A percentile compares a stretch with the other conserved stretches of the same genome.
These are phyloP conservation scores for Fonsecaea erecta DNA, from an alignment of 2,329 filamentous ascomycete genomes.

Conservation along the genomic window DNA sequence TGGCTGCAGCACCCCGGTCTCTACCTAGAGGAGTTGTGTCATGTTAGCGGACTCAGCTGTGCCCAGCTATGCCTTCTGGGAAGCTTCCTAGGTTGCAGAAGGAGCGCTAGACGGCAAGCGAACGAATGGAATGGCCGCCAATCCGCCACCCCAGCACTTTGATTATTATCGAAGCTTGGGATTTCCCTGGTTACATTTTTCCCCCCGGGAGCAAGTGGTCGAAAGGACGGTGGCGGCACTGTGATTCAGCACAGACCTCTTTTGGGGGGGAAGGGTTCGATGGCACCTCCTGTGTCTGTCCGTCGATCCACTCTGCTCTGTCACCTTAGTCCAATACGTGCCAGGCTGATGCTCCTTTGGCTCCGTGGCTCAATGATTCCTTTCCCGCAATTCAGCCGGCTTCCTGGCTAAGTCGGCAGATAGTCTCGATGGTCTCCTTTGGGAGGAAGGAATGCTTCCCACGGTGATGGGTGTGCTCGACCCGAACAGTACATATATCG, in stretches of 20 bases:
- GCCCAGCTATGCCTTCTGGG: conserved; percentile 2
- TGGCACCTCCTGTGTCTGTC: conserved; percentile 7
- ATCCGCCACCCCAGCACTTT: background rate
- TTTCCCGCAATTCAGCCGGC: conserved; percentile 19
- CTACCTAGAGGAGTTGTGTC: conserved; percentile 4
- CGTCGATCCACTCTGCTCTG: conserved; percentile 13
- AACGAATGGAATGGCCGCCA: conserved; percentile 3
- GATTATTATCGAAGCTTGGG: conserved; percentile 3
- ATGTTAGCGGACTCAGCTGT: conserved; percentile 5
- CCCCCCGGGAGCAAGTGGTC: conserved; percentile 6
- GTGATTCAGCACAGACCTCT: conserved; percentile 7
- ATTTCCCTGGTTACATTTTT: conserved; percentile 12
- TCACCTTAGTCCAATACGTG: background rate
- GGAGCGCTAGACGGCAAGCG: conserved; percentile 12
- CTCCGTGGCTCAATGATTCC: background rate
- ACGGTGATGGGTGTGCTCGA: too few species aligned
- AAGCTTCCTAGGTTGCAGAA: background rate
- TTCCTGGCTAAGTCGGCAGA: conserved; percentile 9
- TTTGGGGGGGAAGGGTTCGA: too few species aligned
- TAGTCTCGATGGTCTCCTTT: background rate
- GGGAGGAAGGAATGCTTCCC: background rate
- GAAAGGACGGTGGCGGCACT: conserved; percentile 6
- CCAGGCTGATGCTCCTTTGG: conserved; percentile 8
- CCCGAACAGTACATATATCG: conserved; percentile 10
- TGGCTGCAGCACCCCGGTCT: background rate